phyloP scores from a whole-genome alignment of 768 basidiomycete species.

The Hebeloma cylindrosporum region DNA sequence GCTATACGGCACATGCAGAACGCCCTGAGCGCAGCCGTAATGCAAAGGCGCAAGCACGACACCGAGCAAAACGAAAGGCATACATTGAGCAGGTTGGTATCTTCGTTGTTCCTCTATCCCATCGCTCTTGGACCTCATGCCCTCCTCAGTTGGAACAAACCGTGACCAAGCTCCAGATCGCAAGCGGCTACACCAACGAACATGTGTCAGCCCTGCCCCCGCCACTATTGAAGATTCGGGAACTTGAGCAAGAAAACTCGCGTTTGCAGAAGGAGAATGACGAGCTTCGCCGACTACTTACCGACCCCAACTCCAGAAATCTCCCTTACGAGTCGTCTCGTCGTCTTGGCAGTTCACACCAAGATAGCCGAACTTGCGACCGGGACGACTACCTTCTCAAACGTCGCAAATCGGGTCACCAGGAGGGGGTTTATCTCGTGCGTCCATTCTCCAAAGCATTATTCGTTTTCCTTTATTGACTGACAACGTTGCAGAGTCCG shows the following conservation, averaged over 20 bases:
- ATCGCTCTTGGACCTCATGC: not conserved
- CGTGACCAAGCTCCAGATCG: slow-evolving; percentile 79
- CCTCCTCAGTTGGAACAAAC: slow-evolving; percentile 72
- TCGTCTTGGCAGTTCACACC: slow-evolving; percentile 45
- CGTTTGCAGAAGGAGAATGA: slow-evolving; percentile 72
- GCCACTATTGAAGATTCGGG: slow-evolving; percentile 72
- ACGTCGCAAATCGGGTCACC: slow-evolving; percentile 50
- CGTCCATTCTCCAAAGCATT: slow-evolving; percentile 8
- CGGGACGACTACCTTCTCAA: slow-evolving; percentile 55
- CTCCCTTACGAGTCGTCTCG: slow-evolving; percentile 44
- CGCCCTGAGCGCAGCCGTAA: slow-evolving; percentile 85
- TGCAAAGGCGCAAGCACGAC: slow-evolving; percentile 85
- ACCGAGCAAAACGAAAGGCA: slow-evolving; percentile 90
- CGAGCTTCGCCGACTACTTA: slow-evolving; percentile 66
- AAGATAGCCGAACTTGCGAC: slow-evolving; percentile 50
- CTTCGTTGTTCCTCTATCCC: not conserved
- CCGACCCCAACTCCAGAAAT: slow-evolving; percentile 39
- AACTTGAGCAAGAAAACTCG: slow-evolving; percentile 79
- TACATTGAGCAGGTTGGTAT: slow-evolving; percentile 81
- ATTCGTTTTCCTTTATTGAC: not conserved
- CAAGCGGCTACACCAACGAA: slow-evolving; percentile 70
- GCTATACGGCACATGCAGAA: slow-evolving; percentile 56
- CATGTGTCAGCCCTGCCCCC: slow-evolving; percentile 74
- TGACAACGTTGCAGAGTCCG: slow-evolving; percentile 36
- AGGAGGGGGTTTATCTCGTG: slow-evolving; percentile 59